Percentiles rank a stretch among this genome's conserved stretches.
phyloP scores from a whole-genome alignment of 208 protist genomes.

The Porcisia hertigi region DNA sequence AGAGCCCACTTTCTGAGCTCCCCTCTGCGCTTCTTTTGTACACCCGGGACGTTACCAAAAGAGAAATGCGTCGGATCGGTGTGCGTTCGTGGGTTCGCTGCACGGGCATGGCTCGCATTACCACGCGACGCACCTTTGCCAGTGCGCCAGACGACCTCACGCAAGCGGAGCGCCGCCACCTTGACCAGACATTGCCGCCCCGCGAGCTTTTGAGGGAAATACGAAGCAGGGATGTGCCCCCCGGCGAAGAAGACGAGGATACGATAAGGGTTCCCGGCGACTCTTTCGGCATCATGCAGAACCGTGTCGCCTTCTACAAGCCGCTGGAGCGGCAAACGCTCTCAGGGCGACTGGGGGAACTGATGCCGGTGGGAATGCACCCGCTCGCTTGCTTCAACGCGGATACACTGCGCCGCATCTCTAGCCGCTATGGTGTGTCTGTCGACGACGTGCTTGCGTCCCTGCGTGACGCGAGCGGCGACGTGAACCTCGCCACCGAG shows the following conservation, averaged over 20 bases:
- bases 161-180: slow-evolving; percentile 59
- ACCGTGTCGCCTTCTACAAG: slow-evolving; percentile 79
- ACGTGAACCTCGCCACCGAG: slow-evolving; percentile 73
- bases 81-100: not conserved
- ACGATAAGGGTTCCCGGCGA: slow-evolving; percentile 75
- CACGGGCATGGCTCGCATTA: not conserved
- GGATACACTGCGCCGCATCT: slow-evolving; percentile 57
- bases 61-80: not conserved
- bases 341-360: slow-evolving; percentile 46
- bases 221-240: slow-evolving; percentile 37
- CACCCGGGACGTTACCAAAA: not conserved
- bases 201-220: slow-evolving; percentile 62
- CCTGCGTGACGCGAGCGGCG: slow-evolving; percentile 51
- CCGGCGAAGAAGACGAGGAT: slow-evolving; percentile 46
- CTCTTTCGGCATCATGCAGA: slow-evolving; percentile 89
- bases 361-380: slow-evolving; percentile 66
- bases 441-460: slow-evolving; percentile 47
- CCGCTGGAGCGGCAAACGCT: slow-evolving; percentile 52
- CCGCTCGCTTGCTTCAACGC: slow-evolving; percentile 63
- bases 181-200: slow-evolving; percentile 75
- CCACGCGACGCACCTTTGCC: not conserved
- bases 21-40: not conserved
- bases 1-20: not conserved
- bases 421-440: slow-evolving; percentile 59
- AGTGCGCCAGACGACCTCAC: slow-evolving; percentile 33